Evolutionary conservation across 2,329 filamentous ascomycete genomes (phyloP).

Genomic region (Rhynchosporium graminicola): DNA sequence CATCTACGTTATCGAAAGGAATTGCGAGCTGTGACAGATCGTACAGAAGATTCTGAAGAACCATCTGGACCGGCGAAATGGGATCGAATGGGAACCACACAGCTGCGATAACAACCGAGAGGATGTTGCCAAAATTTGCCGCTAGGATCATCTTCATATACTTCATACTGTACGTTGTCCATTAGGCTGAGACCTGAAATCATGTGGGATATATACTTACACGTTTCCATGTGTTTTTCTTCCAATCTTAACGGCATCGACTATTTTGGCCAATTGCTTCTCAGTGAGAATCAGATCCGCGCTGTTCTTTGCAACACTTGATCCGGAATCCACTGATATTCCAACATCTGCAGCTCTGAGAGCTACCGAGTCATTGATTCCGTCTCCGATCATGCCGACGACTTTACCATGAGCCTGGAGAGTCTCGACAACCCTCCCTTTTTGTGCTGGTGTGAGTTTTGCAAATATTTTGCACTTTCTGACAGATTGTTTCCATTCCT

Average conservation of each 20-base stretch:
- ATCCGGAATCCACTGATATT: slow-evolving; percentile 19
- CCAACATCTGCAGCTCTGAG: slow-evolving; percentile 20
- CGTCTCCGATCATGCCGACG: slow-evolving; percentile 26
- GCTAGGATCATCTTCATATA: slow-evolving; percentile 22
- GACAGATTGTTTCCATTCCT: slow-evolving; percentile 11
- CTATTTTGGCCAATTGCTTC: slow-evolving; percentile 22
- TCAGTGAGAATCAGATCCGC: slow-evolving; percentile 21
- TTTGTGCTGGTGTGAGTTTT: slow-evolving; percentile 35
- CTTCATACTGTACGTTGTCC: slow-evolving; percentile 17
- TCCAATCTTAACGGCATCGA: slow-evolving; percentile 17
- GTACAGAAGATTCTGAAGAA: slow-evolving; percentile 18
- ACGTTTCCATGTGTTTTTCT: slow-evolving; percentile 21
- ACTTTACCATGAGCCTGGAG: slow-evolving; percentile 41
- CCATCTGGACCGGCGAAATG: slow-evolving; percentile 16
- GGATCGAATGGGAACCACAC: slow-evolving; percentile 18
- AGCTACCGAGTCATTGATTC: slow-evolving; percentile 23
- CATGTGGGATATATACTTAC: slow-evolving; percentile 12
- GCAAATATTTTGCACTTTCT: slow-evolving; percentile 26
- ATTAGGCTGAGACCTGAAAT: neutral
- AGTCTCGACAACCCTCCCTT: slow-evolving; percentile 27
- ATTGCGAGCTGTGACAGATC: slow-evolving; percentile 18
- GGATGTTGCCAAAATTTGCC: slow-evolving; percentile 18
- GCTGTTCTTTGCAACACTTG: slow-evolving; percentile 21
- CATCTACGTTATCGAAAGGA: slow-evolving; percentile 17
- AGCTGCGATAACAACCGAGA: slow-evolving; percentile 6